Conservation (phyloP, 768 basidiomycete genomes). For the Fomitopsis pulvina region DNA sequence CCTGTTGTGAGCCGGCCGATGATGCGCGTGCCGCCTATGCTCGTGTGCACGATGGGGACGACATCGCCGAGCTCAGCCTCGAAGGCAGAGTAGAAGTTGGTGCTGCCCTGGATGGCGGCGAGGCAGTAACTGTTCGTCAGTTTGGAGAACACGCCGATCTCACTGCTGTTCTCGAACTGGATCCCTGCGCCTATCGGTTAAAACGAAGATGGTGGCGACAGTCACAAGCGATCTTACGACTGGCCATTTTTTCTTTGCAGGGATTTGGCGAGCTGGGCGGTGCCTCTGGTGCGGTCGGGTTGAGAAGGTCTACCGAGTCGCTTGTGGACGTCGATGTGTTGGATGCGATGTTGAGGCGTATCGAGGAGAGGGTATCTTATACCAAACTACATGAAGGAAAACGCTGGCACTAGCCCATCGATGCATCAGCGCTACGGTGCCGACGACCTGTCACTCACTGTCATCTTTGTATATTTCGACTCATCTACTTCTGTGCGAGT, state of each 20-base stretch:
- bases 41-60: slow-evolving; percentile 93
- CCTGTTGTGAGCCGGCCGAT: slow-evolving; percentile 91
- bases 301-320: too few relatives aligned
- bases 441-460: too few relatives aligned
- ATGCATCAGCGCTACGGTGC: too few relatives aligned
- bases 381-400: too few relatives aligned
- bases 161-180: slow-evolving; percentile 91
- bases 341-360: too few relatives aligned
- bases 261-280: not conserved
- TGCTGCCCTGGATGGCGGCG: slow-evolving; percentile 85
- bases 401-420: too few relatives aligned
- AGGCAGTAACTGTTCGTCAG: slow-evolving; percentile 98
- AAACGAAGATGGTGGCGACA: not conserved
- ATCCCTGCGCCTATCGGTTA: slow-evolving; percentile 46
- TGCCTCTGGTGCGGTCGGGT: not conserved
- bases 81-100: slow-evolving; percentile 97
- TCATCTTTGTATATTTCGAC: too few relatives aligned
- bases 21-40: slow-evolving; percentile 91
- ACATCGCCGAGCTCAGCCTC: slow-evolving; percentile 92
- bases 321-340: too few relatives aligned
- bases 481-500: too few relatives aligned
- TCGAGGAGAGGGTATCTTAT: too few relatives aligned
- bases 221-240: slow-evolving; percentile 39
- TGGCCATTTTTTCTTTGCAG: slow-evolving; percentile 50
- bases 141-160: slow-evolving; percentile 96